Conservation (phyloP, 345 rosid species). For the Gossypium stocksii region DNA sequence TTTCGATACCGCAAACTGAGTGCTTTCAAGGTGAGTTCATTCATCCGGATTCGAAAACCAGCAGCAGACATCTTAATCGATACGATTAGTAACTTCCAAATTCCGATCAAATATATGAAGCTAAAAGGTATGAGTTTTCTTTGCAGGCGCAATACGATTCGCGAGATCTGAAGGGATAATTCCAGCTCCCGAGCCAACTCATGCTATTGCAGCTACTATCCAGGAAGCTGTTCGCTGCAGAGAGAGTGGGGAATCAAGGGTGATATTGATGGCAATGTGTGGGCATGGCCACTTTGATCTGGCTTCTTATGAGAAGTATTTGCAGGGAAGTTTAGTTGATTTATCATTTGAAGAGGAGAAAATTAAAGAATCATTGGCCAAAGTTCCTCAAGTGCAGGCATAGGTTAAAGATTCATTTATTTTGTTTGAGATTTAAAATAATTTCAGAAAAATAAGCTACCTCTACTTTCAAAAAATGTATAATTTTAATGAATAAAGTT, state of each 20-base stretch:
- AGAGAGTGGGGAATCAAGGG: constrained; percentile 78
- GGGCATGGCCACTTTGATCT: constrained; percentile 98
- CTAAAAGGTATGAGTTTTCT: not conserved
- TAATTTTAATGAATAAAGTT: no score
- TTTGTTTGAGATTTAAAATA: not conserved
- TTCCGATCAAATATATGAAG: not conserved
- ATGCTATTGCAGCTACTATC: constrained; percentile 90
- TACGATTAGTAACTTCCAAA: not conserved
- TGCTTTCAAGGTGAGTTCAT: constrained; percentile 64
- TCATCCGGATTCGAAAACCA: not conserved
- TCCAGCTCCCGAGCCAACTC: constrained; percentile 92
- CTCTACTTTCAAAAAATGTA: no score
- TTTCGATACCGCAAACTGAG: constrained; percentile 74
- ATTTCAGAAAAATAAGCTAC: no score
- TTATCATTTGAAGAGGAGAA: constrained; percentile 67
- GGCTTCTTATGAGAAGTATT: constrained; percentile 67
- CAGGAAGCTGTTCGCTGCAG: constrained; percentile 78
- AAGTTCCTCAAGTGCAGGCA: constrained; percentile 47
- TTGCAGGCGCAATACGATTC: constrained; percentile 77
- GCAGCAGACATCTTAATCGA: not conserved
- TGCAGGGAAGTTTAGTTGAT: constrained; percentile 72
- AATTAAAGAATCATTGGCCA: constrained; percentile 55
- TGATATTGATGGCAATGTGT: constrained; percentile 87
- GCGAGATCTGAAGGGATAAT: constrained; percentile 87
- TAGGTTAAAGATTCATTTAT: constrained; percentile 10